A percentile compares a stretch with the other conserved stretches of the same genome.
These are phyloP conservation scores for Ophiostoma pallidulum DNA, from an alignment of 2,329 filamentous ascomycete genomes.

Conservation along the genomic window DNA sequence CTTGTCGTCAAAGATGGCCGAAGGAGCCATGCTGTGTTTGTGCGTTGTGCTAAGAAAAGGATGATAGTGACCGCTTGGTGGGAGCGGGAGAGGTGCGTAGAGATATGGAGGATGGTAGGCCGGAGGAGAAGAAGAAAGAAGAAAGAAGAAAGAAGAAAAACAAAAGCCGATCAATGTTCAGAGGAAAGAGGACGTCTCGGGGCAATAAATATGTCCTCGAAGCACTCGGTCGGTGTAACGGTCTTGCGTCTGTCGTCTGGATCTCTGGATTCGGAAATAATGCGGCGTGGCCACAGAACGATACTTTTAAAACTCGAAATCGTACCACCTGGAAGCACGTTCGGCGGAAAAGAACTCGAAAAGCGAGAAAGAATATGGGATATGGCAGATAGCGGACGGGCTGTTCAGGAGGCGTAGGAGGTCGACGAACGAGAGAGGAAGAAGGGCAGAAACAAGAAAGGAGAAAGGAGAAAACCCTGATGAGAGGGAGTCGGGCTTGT, in stretches of 20 bases:
- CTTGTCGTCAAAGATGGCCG: slow-evolving; percentile 20
- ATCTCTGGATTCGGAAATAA: too few species aligned
- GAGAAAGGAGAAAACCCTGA: background rate
- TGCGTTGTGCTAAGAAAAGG: background rate
- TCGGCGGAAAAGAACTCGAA: background rate
- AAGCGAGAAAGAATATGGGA: background rate
- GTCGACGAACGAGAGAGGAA: background rate
- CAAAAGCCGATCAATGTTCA: background rate
- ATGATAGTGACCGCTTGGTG: background rate
- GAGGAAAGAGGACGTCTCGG: background rate
- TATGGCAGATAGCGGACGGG: background rate
- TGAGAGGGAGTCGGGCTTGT: background rate
- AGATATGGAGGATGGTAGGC: background rate
- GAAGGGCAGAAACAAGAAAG: background rate
- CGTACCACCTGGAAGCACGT: background rate
- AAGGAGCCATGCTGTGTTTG: slow-evolving; percentile 21
- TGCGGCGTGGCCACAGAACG: too few species aligned
- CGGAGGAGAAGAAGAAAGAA: background rate
- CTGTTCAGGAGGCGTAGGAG: too few species aligned
- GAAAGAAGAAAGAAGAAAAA: background rate
- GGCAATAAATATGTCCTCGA: slow-evolving; percentile 4
- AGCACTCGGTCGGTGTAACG: background rate
- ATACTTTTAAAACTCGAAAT: too few species aligned
- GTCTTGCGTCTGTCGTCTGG: too few species aligned
- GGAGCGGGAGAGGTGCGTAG: background rate